Evolutionary conservation across 345 rosid species (phyloP).

Genomic region (Eucalyptus curtisii): DNA sequence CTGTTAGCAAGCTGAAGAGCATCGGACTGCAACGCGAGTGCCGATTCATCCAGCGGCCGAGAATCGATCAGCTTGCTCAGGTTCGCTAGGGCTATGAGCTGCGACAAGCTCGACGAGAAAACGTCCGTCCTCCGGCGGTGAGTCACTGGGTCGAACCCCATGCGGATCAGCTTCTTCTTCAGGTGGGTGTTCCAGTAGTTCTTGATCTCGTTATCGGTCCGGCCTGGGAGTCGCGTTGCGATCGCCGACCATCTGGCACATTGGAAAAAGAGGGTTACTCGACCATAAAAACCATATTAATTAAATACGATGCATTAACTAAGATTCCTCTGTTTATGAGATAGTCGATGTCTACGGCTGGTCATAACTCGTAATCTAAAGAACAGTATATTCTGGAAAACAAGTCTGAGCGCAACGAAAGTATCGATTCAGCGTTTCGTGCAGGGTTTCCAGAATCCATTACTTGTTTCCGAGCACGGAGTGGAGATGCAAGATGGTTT

Average conservation of each 20-base stretch:
- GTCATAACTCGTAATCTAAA: rapidly evolving
- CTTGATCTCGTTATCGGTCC: constrained; percentile 80
- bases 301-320: not conserved
- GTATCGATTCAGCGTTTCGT: not conserved
- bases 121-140: constrained; percentile 61
- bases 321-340: not conserved
- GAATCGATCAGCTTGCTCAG: not conserved
- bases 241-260: constrained; percentile 64
- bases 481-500: constrained; percentile 55
- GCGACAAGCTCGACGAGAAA: constrained; percentile 27
- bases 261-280: not conserved
- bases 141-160: constrained; percentile 82
- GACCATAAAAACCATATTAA: not conserved
- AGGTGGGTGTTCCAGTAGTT: constrained; percentile 83
- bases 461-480: constrained; percentile 67
- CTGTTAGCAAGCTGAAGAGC: not conserved
- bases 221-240: constrained; percentile 67
- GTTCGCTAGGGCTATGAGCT: constrained; percentile 20
- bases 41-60: constrained; percentile 8
- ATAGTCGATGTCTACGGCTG: not conserved
- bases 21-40: not conserved
- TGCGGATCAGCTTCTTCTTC: constrained; percentile 56
- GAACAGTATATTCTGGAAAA: not conserved
- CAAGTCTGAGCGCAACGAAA: not conserved
- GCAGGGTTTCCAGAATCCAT: not conserved